Percentiles rank a stretch among this genome's conserved stretches.
phyloP scores from a whole-genome alignment of 768 basidiomycete species.

The Amanita exitialis region DNA sequence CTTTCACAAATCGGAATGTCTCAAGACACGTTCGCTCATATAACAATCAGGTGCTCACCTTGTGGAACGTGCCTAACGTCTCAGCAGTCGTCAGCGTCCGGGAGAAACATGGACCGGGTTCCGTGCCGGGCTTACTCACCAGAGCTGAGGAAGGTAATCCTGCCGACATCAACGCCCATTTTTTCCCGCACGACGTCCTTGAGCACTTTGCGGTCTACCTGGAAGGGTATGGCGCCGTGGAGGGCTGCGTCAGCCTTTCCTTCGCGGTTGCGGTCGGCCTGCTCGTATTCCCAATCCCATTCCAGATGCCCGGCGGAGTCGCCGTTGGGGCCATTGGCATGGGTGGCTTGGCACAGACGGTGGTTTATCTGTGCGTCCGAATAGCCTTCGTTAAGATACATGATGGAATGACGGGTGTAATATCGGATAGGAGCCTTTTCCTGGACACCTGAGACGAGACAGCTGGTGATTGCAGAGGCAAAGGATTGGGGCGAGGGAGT shows the following conservation, averaged over 20 bases:
- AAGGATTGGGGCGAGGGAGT: no score
- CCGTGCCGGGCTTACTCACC: constrained; percentile 31
- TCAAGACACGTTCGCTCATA: constrained; percentile 3
- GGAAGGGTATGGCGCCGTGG: constrained; percentile 58
- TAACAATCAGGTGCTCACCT: constrained; percentile 27
- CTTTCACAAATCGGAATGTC: constrained; percentile 22
- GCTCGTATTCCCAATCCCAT: constrained; percentile 70
- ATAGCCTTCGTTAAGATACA: background rate
- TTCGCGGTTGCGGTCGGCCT: constrained; percentile 58
- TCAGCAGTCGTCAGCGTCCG: constrained; percentile 5
- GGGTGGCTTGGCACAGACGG: background rate
- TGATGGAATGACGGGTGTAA: background rate
- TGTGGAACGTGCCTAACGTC: constrained; percentile 71
- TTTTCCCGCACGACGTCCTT: constrained; percentile 73
- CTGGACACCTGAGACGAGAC: no score
- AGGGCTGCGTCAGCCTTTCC: constrained; percentile 50
- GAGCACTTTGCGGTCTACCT: constrained; percentile 64
- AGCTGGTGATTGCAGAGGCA: no score
- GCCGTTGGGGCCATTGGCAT: background rate
- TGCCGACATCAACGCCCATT: constrained; percentile 52
- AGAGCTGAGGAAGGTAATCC: constrained; percentile 66
- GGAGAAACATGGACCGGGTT: background rate
- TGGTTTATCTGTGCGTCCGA: background rate
- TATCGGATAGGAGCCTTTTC: no score
- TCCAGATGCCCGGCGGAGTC: constrained; percentile 18